Percentiles rank a stretch among this genome's conserved stretches.
phyloP scores from a whole-genome alignment of 805 yeast genomes.

The Limtongia smithiae region DNA sequence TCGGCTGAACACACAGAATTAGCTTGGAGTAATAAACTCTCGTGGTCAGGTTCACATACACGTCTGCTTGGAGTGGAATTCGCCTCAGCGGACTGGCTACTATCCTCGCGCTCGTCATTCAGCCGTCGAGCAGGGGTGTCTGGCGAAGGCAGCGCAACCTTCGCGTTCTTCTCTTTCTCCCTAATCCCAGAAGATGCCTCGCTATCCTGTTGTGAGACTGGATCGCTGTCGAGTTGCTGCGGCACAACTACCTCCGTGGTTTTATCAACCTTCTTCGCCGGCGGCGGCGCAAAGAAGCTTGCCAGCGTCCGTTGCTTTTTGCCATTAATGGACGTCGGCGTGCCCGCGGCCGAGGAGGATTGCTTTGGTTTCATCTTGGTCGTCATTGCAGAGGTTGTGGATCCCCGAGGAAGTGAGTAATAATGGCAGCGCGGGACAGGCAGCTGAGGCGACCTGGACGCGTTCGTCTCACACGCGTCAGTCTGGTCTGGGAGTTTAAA shows the following conservation, averaged over 20 bases:
- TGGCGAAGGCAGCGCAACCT: conserved; percentile 1
- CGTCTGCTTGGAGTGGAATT: conserved; percentile 13
- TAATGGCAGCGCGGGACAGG: too few species aligned
- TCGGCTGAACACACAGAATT: conserved; percentile 1
- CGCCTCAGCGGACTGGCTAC: conserved; percentile 8
- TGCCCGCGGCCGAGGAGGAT: too few species aligned
- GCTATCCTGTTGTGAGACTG: conserved; percentile 9
- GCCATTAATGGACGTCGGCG: neutral
- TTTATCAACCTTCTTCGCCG: neutral
- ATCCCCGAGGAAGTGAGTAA: too few species aligned
- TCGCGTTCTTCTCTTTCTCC: neutral
- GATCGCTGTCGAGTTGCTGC: conserved; percentile 24
- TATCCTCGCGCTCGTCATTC: conserved; percentile 5
- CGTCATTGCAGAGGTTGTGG: too few species aligned
- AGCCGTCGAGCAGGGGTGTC: neutral
- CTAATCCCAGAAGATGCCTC: neutral
- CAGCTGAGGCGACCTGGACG: too few species aligned
- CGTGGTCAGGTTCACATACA: conserved; percentile 6
- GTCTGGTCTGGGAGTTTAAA: too few species aligned
- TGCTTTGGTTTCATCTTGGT: too few species aligned
- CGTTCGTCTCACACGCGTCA: too few species aligned
- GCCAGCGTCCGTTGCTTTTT: conserved; percentile 27
- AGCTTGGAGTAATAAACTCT: neutral
- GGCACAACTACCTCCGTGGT: neutral
- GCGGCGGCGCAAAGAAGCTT: conserved; percentile 19